Conservation (phyloP, 306 rosid species). For the Neltuma alba region DNA sequence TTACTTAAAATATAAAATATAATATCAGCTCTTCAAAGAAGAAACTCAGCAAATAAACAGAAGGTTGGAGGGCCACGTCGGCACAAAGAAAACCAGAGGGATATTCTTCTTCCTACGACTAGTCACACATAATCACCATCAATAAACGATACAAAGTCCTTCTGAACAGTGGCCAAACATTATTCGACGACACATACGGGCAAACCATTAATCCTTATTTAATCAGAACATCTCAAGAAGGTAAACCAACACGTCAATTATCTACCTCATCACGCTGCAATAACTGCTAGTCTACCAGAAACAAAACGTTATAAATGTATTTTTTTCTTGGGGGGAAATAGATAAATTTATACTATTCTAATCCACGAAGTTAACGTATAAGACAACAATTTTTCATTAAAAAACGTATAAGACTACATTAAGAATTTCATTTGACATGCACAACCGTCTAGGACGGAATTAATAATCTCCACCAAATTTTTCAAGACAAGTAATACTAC, state of each 20-base stretch:
- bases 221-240: background rate
- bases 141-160: too few species aligned
- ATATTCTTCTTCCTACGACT: background rate
- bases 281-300: background rate
- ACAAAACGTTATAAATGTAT: background rate
- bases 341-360: background rate
- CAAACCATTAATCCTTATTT: background rate
- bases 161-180: too few species aligned
- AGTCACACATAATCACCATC: background rate
- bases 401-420: background rate
- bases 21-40: background rate
- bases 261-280: too few species aligned
- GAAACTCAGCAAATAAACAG: background rate
- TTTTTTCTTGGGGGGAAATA: background rate
- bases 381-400: too few species aligned
- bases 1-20: background rate
- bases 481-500: background rate
- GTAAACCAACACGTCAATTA: background rate
- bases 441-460: background rate
- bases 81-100: background rate
- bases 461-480: background rate
- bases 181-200: background rate
- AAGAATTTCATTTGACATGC: background rate
- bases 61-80: background rate
- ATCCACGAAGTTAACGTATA: background rate